phyloP scores from a whole-genome alignment of 768 basidiomycete species.

The Pisolithus albus region DNA sequence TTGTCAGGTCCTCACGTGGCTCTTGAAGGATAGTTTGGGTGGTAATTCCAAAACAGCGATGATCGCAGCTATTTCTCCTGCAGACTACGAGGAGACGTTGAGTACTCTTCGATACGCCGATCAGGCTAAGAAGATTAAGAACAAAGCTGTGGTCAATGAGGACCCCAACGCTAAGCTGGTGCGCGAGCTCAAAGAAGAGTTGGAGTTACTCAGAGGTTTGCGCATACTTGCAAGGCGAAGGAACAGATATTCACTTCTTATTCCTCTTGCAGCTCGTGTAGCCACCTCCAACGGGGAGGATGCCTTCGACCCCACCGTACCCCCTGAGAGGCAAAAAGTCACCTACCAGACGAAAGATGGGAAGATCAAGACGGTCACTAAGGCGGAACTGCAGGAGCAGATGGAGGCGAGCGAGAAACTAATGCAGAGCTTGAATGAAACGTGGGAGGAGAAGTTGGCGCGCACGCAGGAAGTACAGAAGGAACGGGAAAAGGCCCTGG shows the following conservation, averaged over 20 bases:
- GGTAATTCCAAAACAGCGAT: conserved; percentile 98
- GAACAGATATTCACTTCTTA: too few relatives aligned
- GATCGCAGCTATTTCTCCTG: conserved; percentile 99
- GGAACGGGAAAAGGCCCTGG: conserved; percentile 94
- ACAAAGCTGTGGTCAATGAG: conserved; percentile 98
- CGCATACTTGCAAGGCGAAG: not conserved
- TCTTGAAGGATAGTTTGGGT: conserved; percentile 94
- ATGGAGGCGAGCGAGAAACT: conserved; percentile 92
- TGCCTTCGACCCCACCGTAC: conserved; percentile 79
- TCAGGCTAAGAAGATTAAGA: conserved; percentile 99
- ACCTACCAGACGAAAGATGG: conserved; percentile 92
- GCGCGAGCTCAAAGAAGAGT: conserved; percentile 96
- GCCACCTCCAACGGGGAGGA: conserved; percentile 63
- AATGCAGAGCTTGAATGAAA: conserved; percentile 89
- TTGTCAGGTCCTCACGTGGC: conserved; percentile 86
- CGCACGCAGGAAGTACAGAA: conserved; percentile 93
- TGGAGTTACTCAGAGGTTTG: conserved; percentile 82
- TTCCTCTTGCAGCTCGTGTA: conserved; percentile 56
- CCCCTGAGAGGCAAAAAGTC: conserved; percentile 92
- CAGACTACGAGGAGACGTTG: conserved; percentile 96
- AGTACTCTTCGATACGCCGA: conserved; percentile 97
- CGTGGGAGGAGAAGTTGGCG: conserved; percentile 91
- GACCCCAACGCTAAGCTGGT: conserved; percentile 99
- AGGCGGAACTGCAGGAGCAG: conserved; percentile 96
- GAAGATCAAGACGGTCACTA: conserved; percentile 89